Percentiles rank a stretch among this genome's conserved stretches.
phyloP scores from a whole-genome alignment of 2,329 filamentous ascomycete genomes.

The Stagonosporopsis vannaccii region DNA sequence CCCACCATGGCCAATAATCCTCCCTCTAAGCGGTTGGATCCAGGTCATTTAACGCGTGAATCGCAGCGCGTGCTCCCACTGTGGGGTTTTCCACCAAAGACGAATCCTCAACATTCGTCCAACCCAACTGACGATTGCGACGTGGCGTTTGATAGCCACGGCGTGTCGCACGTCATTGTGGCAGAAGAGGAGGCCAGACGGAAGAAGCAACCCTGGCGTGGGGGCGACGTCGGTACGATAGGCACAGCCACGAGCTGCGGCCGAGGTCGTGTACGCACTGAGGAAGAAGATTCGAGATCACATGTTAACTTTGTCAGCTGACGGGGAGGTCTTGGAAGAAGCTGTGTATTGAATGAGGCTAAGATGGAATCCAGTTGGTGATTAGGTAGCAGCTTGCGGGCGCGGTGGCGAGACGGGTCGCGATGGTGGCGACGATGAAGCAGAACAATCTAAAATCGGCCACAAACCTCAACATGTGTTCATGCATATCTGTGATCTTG shows the following conservation, averaged over 20 bases:
- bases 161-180: constrained; percentile 4
- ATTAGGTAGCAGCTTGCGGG: background rate
- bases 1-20: background rate
- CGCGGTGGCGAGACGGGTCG: background rate
- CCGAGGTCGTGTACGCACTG: background rate
- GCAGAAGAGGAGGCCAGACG: constrained; percentile 1
- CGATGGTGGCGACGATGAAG: background rate
- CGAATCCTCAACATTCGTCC: background rate
- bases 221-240: constrained; percentile 20
- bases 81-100: background rate
- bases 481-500: background rate
- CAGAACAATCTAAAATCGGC: background rate
- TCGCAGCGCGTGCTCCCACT: background rate
- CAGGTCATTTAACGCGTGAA: background rate
- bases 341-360: background rate
- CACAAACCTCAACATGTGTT: background rate
- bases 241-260: constrained; percentile 27
- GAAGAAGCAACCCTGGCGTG: constrained; percentile 25
- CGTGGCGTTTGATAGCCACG: background rate
- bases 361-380: background rate
- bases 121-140: background rate
- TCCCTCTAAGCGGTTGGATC: background rate
- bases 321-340: background rate
- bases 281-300: background rate
- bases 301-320: background rate